Conservation (phyloP, 1,284 basidiomycete species). For the Marasmius fiardii region DNA sequence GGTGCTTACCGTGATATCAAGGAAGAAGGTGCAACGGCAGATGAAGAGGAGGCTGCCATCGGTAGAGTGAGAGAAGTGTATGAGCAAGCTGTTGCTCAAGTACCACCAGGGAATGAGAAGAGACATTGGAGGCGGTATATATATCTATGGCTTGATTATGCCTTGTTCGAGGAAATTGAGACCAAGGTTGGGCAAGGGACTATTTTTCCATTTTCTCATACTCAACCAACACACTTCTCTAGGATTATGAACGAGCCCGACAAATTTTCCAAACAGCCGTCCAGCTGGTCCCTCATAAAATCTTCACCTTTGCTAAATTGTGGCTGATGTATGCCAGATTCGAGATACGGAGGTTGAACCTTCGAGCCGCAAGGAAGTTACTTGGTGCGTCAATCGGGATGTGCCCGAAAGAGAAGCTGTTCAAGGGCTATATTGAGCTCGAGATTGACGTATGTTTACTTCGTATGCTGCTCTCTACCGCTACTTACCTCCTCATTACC, state of each 20-base stretch:
- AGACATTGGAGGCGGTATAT: slow-evolving; percentile 96
- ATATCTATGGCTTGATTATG: slow-evolving; percentile 96
- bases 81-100: slow-evolving; percentile 94
- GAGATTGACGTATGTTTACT: slow-evolving; percentile 71
- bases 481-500: slow-evolving; percentile 13
- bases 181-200: slow-evolving; percentile 57
- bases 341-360: slow-evolving; percentile 83
- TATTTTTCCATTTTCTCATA: slow-evolving; percentile 8
- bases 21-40: slow-evolving; percentile 71
- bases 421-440: slow-evolving; percentile 93
- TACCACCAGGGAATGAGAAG: slow-evolving; percentile 88
- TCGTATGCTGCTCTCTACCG: not conserved
- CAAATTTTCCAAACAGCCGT: slow-evolving; percentile 93
- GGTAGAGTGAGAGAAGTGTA: slow-evolving; percentile 88
- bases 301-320: slow-evolving; percentile 96
- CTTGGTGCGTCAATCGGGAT: slow-evolving; percentile 92
- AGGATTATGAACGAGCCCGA: slow-evolving; percentile 83
- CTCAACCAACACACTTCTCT: not conserved
- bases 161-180: slow-evolving; percentile 96
- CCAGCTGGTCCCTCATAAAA: slow-evolving; percentile 89
- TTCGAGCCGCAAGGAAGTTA: slow-evolving; percentile 85
- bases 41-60: slow-evolving; percentile 58
- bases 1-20: slow-evolving; percentile 74
- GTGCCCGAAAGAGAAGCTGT: slow-evolving; percentile 92
- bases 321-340: slow-evolving; percentile 93